A percentile compares a stretch with the other conserved stretches of the same genome.
phyloP scores from a whole-genome alignment of 371 early-diverging fungal species.

The Rhizopus stolonifer region DNA sequence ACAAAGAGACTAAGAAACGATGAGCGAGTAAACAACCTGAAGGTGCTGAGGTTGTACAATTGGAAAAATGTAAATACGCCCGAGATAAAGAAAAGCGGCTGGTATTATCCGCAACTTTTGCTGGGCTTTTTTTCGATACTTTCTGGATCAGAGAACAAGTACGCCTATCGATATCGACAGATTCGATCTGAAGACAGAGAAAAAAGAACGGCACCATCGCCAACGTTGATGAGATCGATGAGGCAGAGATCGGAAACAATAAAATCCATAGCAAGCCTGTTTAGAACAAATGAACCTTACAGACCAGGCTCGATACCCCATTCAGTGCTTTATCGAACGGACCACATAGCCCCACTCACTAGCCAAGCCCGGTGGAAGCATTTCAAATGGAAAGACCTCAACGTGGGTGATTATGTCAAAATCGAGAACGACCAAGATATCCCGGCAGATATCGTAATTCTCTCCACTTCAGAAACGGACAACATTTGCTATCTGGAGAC shows the following conservation, averaged over 20 bases:
- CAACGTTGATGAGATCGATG: conserved; percentile 26
- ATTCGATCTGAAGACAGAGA: background rate
- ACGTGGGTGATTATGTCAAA: conserved; percentile 90
- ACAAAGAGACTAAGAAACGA: conserved; percentile 70
- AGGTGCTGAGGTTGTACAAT: conserved; percentile 49
- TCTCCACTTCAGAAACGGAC: conserved; percentile 66
- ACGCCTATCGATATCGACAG: conserved; percentile 20
- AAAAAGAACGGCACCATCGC: too few relatives aligned
- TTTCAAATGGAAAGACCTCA: conserved; percentile 78
- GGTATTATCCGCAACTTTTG: conserved; percentile 43
- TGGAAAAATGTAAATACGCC: conserved; percentile 61
- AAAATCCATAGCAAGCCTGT: conserved; percentile 21
- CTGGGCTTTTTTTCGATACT: conserved; percentile 33
- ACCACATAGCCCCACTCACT: conserved; percentile 3
- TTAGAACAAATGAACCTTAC: conserved; percentile 24
- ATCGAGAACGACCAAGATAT: conserved; percentile 87
- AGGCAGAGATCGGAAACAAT: conserved; percentile 44
- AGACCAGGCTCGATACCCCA: conserved; percentile 52
- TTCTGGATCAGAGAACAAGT: conserved; percentile 32
- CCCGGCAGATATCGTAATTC: conserved; percentile 83
- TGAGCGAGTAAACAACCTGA: conserved; percentile 66
- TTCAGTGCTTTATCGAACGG: conserved; percentile 42
- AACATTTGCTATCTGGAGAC: conserved; percentile 80
- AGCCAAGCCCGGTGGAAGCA: conserved; percentile 19
- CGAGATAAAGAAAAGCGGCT: conserved; percentile 23